These are phyloP conservation scores for Termitomyces sp. DNA, from an alignment of 768 basidiomycete genomes.

Conservation along the genomic window DNA sequence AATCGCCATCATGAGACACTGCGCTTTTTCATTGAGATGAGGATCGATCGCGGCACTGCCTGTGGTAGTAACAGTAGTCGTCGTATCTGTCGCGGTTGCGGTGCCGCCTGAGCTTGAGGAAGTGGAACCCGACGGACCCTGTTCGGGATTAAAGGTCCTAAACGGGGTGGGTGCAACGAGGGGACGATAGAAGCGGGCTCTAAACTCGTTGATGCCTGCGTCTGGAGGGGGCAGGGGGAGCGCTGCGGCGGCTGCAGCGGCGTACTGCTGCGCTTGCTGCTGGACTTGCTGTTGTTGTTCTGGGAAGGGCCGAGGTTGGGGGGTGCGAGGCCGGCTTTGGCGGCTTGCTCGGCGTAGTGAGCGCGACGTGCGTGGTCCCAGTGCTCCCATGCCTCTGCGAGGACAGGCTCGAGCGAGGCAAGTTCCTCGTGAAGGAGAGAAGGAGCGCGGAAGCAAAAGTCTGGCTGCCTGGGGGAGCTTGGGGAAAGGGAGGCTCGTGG, in stretches of 20 bases:
- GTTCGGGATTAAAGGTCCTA: slow-evolving; percentile 17
- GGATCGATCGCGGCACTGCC: slow-evolving; percentile 30
- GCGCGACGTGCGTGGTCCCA: no score
- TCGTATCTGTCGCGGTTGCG: no score
- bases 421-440: no score
- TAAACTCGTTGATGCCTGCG: slow-evolving; percentile 43
- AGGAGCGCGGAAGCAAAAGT: slow-evolving; percentile 76
- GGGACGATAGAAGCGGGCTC: slow-evolving; percentile 59
- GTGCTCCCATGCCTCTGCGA: no score
- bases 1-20: background rate
- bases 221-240: slow-evolving; percentile 14
- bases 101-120: no score
- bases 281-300: slow-evolving; percentile 6
- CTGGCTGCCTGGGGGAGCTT: no score
- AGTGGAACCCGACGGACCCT: background rate
- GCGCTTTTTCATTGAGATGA: slow-evolving; percentile 19
- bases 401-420: no score
- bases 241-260: background rate
- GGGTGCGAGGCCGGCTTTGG: no score
- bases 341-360: no score
- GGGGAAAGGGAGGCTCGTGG: no score
- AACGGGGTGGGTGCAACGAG: no score
- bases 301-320: slow-evolving; percentile 17
- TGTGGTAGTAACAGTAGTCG: background rate
- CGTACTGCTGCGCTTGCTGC: slow-evolving; percentile 9